Evolutionary conservation across 1,284 basidiomycete genomes (phyloP).

Genomic region (Ceratobasidium sp.): DNA sequence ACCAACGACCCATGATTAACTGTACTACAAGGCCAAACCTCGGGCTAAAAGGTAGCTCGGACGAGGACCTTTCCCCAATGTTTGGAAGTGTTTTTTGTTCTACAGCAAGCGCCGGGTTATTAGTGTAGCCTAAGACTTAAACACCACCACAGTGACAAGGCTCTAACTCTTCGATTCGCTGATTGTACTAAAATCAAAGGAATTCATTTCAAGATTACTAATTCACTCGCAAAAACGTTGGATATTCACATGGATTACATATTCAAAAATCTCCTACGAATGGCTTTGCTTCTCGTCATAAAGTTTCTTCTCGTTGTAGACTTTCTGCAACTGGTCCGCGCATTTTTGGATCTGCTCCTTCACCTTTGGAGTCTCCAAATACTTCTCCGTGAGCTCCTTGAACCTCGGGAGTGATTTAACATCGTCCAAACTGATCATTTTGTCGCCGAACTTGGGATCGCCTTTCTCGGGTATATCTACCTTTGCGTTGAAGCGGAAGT

Average conservation of each 20-base stretch:
- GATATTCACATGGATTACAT: neutral
- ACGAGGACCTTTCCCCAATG: too few species aligned
- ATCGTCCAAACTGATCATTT: constrained; percentile 27
- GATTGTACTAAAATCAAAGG: too few species aligned
- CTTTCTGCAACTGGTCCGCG: neutral
- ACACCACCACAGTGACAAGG: too few species aligned
- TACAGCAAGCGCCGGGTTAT: too few species aligned
- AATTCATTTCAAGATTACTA: constrained; percentile 6
- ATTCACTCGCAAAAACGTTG: neutral
- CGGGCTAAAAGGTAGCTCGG: too few species aligned
- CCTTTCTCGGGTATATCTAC: neutral
- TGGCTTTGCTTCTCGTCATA: neutral
- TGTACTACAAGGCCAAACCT: too few species aligned
- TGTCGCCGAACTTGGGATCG: neutral
- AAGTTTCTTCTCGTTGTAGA: neutral
- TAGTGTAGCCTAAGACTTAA: too few species aligned
- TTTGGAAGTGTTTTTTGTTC: too few species aligned
- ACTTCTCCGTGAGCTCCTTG: neutral
- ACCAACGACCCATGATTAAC: too few species aligned
- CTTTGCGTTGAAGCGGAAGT: neutral
- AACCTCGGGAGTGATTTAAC: neutral
- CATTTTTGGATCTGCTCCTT: neutral
- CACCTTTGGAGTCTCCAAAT: neutral
- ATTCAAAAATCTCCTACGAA: neutral
- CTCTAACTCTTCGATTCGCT: too few species aligned